Evolutionary conservation across 805 yeast genomes (phyloP).

Genomic region (Candida krabiensis): DNA sequence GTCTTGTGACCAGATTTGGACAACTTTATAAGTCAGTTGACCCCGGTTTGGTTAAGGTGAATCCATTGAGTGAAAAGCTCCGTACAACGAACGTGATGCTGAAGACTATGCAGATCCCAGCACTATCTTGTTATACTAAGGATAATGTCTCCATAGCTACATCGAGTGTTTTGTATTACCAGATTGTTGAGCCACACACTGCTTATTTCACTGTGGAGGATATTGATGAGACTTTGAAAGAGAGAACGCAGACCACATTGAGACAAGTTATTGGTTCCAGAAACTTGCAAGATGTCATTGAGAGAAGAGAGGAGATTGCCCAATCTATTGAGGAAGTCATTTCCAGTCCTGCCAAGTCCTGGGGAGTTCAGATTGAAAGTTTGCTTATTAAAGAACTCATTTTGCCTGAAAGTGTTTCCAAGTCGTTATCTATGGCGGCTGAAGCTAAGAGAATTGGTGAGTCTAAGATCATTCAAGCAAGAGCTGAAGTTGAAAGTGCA

Average conservation of each 20-base stretch:
- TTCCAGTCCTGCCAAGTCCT: constrained; percentile 57
- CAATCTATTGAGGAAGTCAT: constrained; percentile 61
- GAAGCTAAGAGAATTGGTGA: constrained; percentile 77
- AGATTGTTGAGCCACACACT: constrained; percentile 65
- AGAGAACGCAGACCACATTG: constrained; percentile 70
- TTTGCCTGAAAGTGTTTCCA: constrained; percentile 54
- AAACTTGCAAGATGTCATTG: constrained; percentile 68
- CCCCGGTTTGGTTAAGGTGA: constrained; percentile 66
- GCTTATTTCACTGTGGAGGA: constrained; percentile 58
- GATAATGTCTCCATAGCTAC: constrained; percentile 65
- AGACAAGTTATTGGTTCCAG: constrained; percentile 71
- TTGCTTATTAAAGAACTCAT: constrained; percentile 66
- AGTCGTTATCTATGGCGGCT: constrained; percentile 69
- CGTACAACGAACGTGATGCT: constrained; percentile 52
- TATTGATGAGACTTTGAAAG: constrained; percentile 56
- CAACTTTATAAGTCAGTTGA: constrained; percentile 63
- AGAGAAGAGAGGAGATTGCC: constrained; percentile 71
- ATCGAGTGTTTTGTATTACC: constrained; percentile 67
- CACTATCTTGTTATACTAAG: constrained; percentile 68
- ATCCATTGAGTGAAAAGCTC: constrained; percentile 62
- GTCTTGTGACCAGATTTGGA: constrained; percentile 66
- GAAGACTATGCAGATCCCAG: constrained; percentile 62
- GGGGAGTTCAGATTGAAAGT: constrained; percentile 73
- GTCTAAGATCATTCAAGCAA: constrained; percentile 70
- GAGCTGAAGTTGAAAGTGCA: constrained; percentile 75